Conservation (phyloP, 352 stramenopile genomes). For the Thraustotheca clavata region DNA sequence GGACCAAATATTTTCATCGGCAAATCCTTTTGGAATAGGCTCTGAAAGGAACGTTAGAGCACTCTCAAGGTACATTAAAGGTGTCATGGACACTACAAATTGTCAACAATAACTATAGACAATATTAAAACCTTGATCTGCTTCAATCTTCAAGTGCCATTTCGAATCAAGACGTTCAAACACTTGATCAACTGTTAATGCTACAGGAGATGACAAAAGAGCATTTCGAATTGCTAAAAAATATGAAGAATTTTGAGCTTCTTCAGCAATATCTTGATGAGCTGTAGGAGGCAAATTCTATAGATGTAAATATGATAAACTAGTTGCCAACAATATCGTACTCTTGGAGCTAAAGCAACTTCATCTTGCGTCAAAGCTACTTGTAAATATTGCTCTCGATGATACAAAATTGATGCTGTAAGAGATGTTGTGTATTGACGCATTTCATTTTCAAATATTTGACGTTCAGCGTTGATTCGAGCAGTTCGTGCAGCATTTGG, state of each 20-base stretch:
- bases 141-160: neutral
- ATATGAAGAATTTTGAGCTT: neutral
- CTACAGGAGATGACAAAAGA: neutral
- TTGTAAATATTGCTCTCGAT: neutral
- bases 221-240: slow-evolving; percentile 13
- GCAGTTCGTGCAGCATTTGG: neutral
- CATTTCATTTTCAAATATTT: neutral
- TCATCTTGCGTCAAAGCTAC: slow-evolving; percentile 9
- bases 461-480: neutral
- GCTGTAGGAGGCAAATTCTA: neutral
- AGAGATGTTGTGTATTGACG: neutral
- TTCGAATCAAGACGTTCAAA: neutral
- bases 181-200: neutral
- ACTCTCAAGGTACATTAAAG: slow-evolving; percentile 3
- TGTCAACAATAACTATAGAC: neutral
- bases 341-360: neutral
- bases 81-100: neutral
- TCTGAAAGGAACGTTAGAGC: neutral
- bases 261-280: neutral
- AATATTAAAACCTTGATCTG: neutral
- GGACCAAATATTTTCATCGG: neutral
- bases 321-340: neutral
- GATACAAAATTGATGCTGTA: slow-evolving; percentile 4
- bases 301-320: neutral
- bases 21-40: neutral